A percentile compares a stretch with the other conserved stretches of the same genome.
Evolutionary conservation across 1,139 yeast species (phyloP).

Genomic region (Nematodospora anomalae): DNA sequence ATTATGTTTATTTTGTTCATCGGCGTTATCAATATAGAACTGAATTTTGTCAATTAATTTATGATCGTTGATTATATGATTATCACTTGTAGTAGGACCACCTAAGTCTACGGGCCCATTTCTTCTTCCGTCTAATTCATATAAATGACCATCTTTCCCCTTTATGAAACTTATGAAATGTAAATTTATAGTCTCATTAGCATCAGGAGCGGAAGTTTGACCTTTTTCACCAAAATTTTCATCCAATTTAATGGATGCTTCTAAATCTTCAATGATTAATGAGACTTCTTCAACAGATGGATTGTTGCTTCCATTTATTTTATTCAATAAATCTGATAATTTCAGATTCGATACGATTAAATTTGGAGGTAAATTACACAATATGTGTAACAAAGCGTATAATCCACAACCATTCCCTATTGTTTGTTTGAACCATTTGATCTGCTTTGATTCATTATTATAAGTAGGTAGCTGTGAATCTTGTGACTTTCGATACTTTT

Average conservation of each 20-base stretch:
- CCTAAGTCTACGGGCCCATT: slow-evolving; percentile 75
- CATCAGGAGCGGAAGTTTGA: slow-evolving; percentile 75
- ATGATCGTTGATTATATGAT: slow-evolving; percentile 53
- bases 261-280: slow-evolving; percentile 51
- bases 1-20: slow-evolving; percentile 56
- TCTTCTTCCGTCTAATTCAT: slow-evolving; percentile 89
- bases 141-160: slow-evolving; percentile 57
- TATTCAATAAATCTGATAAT: slow-evolving; percentile 28
- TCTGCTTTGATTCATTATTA: slow-evolving; percentile 20
- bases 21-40: slow-evolving; percentile 63
- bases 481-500: slow-evolving; percentile 40
- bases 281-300: slow-evolving; percentile 39
- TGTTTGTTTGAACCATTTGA: slow-evolving; percentile 79
- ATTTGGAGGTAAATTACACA: slow-evolving; percentile 60
- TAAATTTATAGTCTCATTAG: slow-evolving; percentile 60
- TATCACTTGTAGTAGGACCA: slow-evolving; percentile 16
- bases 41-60: slow-evolving; percentile 56
- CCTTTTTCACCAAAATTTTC: slow-evolving; percentile 66
- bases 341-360: slow-evolving; percentile 39
- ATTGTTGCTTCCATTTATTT: slow-evolving; percentile 19
- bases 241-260: slow-evolving; percentile 47
- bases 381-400: slow-evolving; percentile 78
- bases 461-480: slow-evolving; percentile 27
- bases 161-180: slow-evolving; percentile 81
- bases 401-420: slow-evolving; percentile 92